Conservation (phyloP, 2,329 filamentous ascomycete species). For the Trichoderma asperellum region DNA sequence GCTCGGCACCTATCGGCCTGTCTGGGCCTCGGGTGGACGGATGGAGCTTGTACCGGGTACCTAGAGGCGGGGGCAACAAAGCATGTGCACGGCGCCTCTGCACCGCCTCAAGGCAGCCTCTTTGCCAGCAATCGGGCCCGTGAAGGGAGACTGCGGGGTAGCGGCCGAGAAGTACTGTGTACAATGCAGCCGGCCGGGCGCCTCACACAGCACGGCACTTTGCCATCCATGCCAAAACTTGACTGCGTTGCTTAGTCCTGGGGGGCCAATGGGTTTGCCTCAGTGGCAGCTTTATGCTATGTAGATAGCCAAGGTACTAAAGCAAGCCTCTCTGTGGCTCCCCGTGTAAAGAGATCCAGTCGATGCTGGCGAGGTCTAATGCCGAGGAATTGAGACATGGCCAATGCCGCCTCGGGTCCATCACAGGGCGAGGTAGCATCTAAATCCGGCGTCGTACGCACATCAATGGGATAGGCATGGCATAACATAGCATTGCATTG, state of each 20-base stretch:
- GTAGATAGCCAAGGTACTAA: background rate
- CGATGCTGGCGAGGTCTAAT: background rate
- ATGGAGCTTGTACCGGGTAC: slow-evolving; percentile 27
- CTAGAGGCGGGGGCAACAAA: slow-evolving; percentile 3
- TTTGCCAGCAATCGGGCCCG: background rate
- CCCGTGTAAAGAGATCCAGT: background rate
- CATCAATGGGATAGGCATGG: background rate
- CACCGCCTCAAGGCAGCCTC: background rate
- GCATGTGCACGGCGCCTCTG: slow-evolving; percentile 21
- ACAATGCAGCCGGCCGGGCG: slow-evolving; percentile 1
- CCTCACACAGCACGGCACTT: background rate
- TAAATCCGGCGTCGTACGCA: background rate
- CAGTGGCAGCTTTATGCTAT: background rate
- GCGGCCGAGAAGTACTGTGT: slow-evolving; percentile 8
- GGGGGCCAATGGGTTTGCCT: background rate
- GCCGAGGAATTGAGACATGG: background rate
- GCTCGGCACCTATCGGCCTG: slow-evolving; percentile 43
- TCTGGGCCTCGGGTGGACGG: slow-evolving; percentile 42
- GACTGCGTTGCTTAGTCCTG: background rate
- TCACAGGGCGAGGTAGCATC: background rate
- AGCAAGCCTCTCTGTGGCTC: background rate
- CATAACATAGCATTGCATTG: background rate
- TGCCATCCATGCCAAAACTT: background rate
- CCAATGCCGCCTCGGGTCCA: background rate
- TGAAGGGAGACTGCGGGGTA: slow-evolving; percentile 24